These are phyloP conservation scores for Pilatotrama ljubarskyi DNA, from an alignment of 768 basidiomycete genomes.

Conservation along the genomic window DNA sequence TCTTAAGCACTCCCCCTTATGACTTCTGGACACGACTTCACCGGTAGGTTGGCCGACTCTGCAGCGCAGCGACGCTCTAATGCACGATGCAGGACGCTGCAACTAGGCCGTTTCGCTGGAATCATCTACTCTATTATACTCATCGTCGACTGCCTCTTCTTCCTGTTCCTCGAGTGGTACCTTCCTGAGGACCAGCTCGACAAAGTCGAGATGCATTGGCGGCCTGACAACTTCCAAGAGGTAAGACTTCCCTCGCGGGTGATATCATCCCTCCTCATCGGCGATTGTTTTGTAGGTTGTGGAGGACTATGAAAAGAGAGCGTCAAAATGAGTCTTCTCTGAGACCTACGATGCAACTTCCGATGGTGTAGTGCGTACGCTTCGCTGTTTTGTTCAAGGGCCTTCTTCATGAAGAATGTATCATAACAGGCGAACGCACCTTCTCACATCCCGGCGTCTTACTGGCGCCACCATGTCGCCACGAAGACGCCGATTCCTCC, in stretches of 20 bases:
- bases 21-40: slow-evolving; percentile 78
- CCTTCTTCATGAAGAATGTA: too few relatives aligned
- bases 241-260: slow-evolving; percentile 27
- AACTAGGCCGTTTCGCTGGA: slow-evolving; percentile 78
- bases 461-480: too few relatives aligned
- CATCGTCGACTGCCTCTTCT: slow-evolving; percentile 88
- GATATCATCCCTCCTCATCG: too few relatives aligned
- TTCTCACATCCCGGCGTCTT: too few relatives aligned
- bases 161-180: slow-evolving; percentile 80
- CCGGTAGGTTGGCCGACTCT: slow-evolving; percentile 47
- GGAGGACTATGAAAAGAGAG: neutral
- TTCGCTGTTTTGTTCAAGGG: too few relatives aligned
- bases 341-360: too few relatives aligned
- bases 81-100: slow-evolving; percentile 59
- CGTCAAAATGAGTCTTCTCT: neutral
- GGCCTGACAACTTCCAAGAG: slow-evolving; percentile 37
- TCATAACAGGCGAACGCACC: too few relatives aligned
- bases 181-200: slow-evolving; percentile 78
- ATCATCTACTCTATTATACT: slow-evolving; percentile 87
- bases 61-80: neutral
- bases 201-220: slow-evolving; percentile 69
- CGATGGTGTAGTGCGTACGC: too few relatives aligned
- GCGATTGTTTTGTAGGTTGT: neutral
- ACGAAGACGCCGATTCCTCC: too few relatives aligned
- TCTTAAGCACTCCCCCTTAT: slow-evolving; percentile 58